Base-by-base conservation (phyloP, 2,329 filamentous ascomycete genomes). In the Pyricularia sp. region DNA sequence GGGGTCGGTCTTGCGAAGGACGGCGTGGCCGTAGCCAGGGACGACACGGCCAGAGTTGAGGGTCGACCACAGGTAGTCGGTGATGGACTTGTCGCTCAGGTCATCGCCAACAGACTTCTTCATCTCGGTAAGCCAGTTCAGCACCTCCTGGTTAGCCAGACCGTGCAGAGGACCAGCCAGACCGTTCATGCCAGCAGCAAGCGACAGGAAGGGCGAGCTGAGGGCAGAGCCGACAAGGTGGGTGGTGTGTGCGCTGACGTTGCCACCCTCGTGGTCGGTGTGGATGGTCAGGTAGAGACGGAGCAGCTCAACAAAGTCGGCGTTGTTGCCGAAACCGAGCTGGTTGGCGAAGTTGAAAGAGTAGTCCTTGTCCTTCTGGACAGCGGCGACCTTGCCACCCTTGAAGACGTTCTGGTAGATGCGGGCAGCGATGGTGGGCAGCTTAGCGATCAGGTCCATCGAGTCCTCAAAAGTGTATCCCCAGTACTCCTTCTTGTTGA, bases 331-430 rank as follows among this genome's bases (percentile, higher is more conserved):
- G 78, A 94, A 99, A 74, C 94, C 94, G 73, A 99, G 91, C 87
- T 96, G 92, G 88, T 97, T 97, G 81, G 94, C 93, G 78, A 99
- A 90, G 89, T 99, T 99, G 90, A 89, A 99, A 73, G 88, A 86
- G 84, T 97, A 99, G 78, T 99, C 94, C 90, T 97, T 94, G 83
- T 97, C 93, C 86, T 96, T 96, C 85, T 97, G 88, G 78, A 96
- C 86, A 65, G 92, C 78, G 67, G 91, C 90, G 71, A 99, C 93
- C 88, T 97, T 97, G 82, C 94, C 94, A 76, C 96, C 94, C 88
- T 97, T 97, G 91, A 96, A 99, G 78, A 97, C 89, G 79, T 99
- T 99, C 84, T 96, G 94, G 88, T 99, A 99, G 86, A 99, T 99
- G 82, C 92, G 91, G 69, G 94, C 84, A 70, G 94, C 94, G 74